Evolutionary conservation across 2,329 filamentous ascomycete genomes (phyloP).

Genomic region (Cordyceps cateniannulata): DNA sequence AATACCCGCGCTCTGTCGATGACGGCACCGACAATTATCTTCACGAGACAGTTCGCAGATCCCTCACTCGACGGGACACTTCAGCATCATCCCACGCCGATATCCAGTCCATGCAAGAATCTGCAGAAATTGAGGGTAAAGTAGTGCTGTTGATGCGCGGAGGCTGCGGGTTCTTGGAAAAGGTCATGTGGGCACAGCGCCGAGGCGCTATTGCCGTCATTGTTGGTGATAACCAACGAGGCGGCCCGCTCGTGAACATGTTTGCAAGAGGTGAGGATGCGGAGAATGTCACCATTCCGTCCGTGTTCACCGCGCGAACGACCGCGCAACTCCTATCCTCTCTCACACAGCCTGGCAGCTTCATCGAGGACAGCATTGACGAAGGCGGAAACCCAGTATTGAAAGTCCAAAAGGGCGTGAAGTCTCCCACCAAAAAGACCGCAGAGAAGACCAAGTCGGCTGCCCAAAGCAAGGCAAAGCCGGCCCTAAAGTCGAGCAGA

Average conservation of each 20-base stretch:
- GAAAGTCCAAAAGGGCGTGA: conserved; percentile 45
- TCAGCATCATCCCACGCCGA: conserved; percentile 62
- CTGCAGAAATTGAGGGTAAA: conserved; percentile 88
- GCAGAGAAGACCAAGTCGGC: conserved; percentile 27
- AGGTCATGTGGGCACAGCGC: conserved; percentile 93
- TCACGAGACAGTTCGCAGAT: conserved; percentile 44
- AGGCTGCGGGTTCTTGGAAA: conserved; percentile 93
- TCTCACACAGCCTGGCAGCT: conserved; percentile 66
- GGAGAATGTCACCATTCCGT: conserved; percentile 88
- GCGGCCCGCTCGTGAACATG: conserved; percentile 90
- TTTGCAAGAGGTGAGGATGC: conserved; percentile 89
- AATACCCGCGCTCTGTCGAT: conserved; percentile 30
- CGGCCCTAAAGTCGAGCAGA: conserved; percentile 16
- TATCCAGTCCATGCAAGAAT: conserved; percentile 86
- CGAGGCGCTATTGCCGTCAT: conserved; percentile 85
- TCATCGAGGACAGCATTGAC: conserved; percentile 52
- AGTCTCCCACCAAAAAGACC: conserved; percentile 14
- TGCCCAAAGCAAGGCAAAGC: conserved; percentile 21
- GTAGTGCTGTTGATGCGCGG: conserved; percentile 86
- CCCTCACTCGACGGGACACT: conserved; percentile 28
- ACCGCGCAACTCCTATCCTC: conserved; percentile 90
- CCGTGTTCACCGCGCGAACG: conserved; percentile 89
- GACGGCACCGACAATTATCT: conserved; percentile 85
- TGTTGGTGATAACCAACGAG: conserved; percentile 86
- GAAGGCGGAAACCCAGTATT: conserved; percentile 52